Conservation (phyloP, 1,284 basidiomycete species). For the Malassezia brasiliensis region DNA sequence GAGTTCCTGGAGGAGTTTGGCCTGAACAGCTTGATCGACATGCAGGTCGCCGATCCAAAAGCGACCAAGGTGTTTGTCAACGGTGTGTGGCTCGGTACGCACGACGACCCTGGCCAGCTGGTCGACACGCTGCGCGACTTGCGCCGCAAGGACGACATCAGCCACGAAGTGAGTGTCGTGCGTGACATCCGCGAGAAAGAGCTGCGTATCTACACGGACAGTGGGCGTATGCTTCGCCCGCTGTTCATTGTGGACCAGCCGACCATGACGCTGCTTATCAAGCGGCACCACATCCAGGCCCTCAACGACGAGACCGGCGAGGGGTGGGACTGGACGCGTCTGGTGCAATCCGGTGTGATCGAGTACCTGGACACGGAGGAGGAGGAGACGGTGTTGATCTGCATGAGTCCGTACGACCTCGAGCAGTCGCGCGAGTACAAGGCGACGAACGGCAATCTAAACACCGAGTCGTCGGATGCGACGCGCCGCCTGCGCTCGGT, state of each 20-base stretch:
- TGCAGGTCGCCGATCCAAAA: constrained; percentile 36
- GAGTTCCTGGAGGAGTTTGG: constrained; percentile 98
- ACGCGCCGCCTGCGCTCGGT: constrained; percentile 63
- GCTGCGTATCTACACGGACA: constrained; percentile 86
- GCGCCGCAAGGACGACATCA: constrained; percentile 88
- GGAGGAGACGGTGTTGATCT: constrained; percentile 98
- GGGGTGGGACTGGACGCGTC: constrained; percentile 65
- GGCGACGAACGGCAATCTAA: constrained; percentile 54
- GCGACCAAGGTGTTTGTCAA: constrained; percentile 95
- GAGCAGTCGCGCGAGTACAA: constrained; percentile 56
- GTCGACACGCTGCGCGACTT: constrained; percentile 87
- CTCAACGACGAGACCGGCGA: constrained; percentile 51
- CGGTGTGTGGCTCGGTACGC: constrained; percentile 99
- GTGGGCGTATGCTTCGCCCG: constrained; percentile 89
- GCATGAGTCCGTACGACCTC: constrained; percentile 92
- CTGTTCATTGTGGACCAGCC: constrained; percentile 86
- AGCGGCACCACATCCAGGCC: constrained; percentile 75
- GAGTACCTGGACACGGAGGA: constrained; percentile 96
- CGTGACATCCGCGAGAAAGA: constrained; percentile 94
- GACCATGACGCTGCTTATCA: constrained; percentile 62
- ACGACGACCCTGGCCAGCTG: constrained; percentile 82
- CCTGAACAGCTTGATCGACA: constrained; percentile 41
- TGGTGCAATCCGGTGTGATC: constrained; percentile 78
- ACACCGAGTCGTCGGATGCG: constrained; percentile 65
- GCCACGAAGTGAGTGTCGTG: constrained; percentile 89